Percentiles rank a stretch among this genome's conserved stretches.
phyloP scores from a whole-genome alignment of 1,284 basidiomycete genomes.

The Rhodotorula sp. region DNA sequence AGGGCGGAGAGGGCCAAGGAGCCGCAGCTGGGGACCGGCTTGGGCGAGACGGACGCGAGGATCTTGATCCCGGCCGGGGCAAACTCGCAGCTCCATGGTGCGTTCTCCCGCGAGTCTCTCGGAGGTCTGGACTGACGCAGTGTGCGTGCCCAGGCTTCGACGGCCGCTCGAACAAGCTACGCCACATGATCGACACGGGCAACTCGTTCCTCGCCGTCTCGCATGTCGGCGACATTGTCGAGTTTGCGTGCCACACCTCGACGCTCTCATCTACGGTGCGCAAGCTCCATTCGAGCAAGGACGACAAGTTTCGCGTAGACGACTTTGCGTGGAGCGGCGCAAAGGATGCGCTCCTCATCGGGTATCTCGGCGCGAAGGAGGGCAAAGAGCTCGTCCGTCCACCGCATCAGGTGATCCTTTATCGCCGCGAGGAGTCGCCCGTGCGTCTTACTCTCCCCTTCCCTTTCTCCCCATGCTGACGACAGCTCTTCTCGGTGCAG shows the following conservation, averaged over 20 bases:
- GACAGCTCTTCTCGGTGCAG: not conserved
- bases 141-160: slow-evolving; percentile 17
- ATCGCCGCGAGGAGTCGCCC: slow-evolving; percentile 9
- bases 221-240: slow-evolving; percentile 34
- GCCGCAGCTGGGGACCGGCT: slow-evolving; percentile 12
- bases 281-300: slow-evolving; percentile 17
- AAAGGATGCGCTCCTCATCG: slow-evolving; percentile 35
- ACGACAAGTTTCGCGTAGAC: slow-evolving; percentile 26
- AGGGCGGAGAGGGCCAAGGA: not conserved
- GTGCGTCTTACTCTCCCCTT: slow-evolving; percentile 7
- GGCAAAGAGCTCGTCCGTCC: slow-evolving; percentile 15
- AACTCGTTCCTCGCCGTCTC: slow-evolving; percentile 26
- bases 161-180: slow-evolving; percentile 34
- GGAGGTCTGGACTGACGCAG: too few relatives aligned
- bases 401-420: slow-evolving; percentile 33
- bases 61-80: slow-evolving; percentile 12
- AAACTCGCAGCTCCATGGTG: slow-evolving; percentile 17
- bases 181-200: slow-evolving; percentile 29
- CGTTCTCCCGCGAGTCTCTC: too few relatives aligned
- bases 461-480: not conserved
- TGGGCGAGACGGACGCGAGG: slow-evolving; percentile 13
- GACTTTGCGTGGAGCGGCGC: slow-evolving; percentile 25
- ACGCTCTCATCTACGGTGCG: not conserved
- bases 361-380: slow-evolving; percentile 25
- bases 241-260: slow-evolving; percentile 11